Base-by-base conservation (phyloP, 192 early-diverging fungal genomes). In the Backusella tuberculispora region DNA sequence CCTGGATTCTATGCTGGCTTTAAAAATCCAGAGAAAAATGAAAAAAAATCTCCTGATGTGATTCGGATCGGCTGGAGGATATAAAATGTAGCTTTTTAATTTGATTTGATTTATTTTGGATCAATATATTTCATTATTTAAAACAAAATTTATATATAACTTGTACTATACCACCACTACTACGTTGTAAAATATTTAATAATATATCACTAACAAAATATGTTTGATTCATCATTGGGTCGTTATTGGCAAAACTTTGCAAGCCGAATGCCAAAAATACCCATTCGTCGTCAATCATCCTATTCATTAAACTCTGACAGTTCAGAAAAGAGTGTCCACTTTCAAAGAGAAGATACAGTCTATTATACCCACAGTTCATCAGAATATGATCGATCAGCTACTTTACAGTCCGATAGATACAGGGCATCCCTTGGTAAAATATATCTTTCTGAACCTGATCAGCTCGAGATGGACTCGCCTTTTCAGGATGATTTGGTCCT, bases 321-420 rank as follows among this genome's bases (percentile, higher is more conserved):
- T 12, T 72, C 71, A 7, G 34, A 37, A 29, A 73, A 73, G 46
- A 65, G 60, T 7, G 72, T 73, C 4, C 60, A 24, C 37, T 73
- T 73, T n/a, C 38, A 65, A 17, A 4, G 41, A 6, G 38, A 38
- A 12, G 63, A 73, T 24, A 73, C 72, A 9, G 45, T 73, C 15
- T 73, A 29, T 73, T 73, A 73, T 73, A 73, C 72, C 21, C 72
- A 73, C 12, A 73, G 72, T 19, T 38, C 72, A 7, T 38, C 60
- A 46, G 72, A 73, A 29, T 73, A 73, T 66, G 72, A 73, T 37
- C 72, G 72, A 45, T 64, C 72, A 29, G 40, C 72, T 15, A 44
- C 44, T 24, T 29, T 65, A 29, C 63, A 73, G 34, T 24, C 43
- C 3, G 21, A 6, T 26, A 63, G 38, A 29, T 43, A 29, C 15